Conservation (phyloP, 1,284 basidiomycete genomes). For the Ustilago loliicola region DNA sequence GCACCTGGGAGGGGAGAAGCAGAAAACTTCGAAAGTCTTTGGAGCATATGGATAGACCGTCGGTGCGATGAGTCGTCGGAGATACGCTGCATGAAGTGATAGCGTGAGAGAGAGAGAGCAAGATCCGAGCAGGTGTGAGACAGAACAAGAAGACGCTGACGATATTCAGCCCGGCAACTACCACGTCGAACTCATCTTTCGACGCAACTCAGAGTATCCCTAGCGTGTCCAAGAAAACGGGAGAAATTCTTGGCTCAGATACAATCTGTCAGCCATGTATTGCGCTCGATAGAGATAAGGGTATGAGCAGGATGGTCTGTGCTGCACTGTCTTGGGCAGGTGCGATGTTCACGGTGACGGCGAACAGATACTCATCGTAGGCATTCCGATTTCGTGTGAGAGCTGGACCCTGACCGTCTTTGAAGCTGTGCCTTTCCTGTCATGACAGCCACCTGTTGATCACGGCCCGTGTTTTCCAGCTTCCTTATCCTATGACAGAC, state of each 20-base stretch:
- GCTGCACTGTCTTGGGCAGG: too few species aligned
- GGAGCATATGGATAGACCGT: neutral
- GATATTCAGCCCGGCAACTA: slow-evolving; percentile 8
- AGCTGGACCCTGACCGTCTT: neutral
- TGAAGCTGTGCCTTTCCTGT: neutral
- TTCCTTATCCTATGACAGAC: neutral
- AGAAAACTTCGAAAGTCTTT: neutral
- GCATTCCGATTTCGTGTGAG: neutral
- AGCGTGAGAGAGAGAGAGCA: slow-evolving; percentile 11
- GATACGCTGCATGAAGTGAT: neutral
- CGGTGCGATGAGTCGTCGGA: neutral
- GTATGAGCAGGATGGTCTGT: too few species aligned
- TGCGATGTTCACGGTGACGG: too few species aligned
- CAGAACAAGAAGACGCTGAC: neutral
- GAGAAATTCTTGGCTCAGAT: neutral
- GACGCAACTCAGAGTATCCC: neutral
- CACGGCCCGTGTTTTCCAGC: neutral
- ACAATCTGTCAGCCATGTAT: neutral
- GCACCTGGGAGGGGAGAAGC: neutral
- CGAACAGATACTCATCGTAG: neutral
- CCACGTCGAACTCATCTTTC: neutral
- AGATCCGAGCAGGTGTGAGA: slow-evolving; percentile 10
- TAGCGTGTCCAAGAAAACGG: neutral
- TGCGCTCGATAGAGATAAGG: neutral
- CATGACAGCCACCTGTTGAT: neutral